Conservation (phyloP, 2,329 filamentous ascomycete species). For the Sarocladium strictum region DNA sequence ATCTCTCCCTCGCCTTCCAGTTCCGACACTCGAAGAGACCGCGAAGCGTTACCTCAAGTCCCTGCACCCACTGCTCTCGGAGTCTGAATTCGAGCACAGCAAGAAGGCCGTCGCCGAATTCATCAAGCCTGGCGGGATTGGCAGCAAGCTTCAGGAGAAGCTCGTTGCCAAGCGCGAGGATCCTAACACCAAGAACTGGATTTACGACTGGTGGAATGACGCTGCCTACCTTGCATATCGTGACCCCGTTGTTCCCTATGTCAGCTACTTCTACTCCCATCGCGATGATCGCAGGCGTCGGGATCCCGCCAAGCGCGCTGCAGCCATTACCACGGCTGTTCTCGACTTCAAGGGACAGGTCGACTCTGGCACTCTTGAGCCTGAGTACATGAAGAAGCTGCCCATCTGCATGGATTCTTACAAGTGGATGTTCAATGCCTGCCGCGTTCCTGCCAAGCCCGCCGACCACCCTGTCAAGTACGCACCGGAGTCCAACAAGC, state of each 20-base stretch:
- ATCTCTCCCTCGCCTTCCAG: constrained; percentile 72
- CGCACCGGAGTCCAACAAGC: constrained; percentile 66
- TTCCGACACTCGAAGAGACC: constrained; percentile 78
- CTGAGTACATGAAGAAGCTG: constrained; percentile 97
- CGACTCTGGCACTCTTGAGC: constrained; percentile 75
- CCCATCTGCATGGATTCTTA: constrained; percentile 99
- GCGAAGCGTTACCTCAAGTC: constrained; percentile 74
- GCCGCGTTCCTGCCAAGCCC: constrained; percentile 75
- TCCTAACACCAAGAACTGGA: constrained; percentile 83
- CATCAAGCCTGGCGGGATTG: constrained; percentile 76
- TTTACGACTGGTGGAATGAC: constrained; percentile 98
- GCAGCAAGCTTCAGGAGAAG: constrained; percentile 81
- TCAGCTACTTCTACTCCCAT: constrained; percentile 99
- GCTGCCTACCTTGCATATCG: constrained; percentile 88
- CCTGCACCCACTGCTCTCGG: constrained; percentile 66
- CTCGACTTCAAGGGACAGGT: constrained; percentile 95
- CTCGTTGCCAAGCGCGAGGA: constrained; percentile 73
- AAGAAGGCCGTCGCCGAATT: constrained; percentile 85
- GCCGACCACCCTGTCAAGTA: constrained; percentile 82
- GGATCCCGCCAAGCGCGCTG: constrained; percentile 86
- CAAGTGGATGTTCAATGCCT: constrained; percentile 97
- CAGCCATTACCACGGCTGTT: constrained; percentile 77
- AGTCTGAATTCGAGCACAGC: constrained; percentile 63
- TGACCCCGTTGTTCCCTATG: constrained; percentile 94
- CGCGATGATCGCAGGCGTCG: constrained; percentile 84